Evolutionary conservation across 108 stramenopile species (phyloP), one percentile per base, ranked within the genome.

Genomic region (Cyclotella choctawhatcheeana): DNA sequence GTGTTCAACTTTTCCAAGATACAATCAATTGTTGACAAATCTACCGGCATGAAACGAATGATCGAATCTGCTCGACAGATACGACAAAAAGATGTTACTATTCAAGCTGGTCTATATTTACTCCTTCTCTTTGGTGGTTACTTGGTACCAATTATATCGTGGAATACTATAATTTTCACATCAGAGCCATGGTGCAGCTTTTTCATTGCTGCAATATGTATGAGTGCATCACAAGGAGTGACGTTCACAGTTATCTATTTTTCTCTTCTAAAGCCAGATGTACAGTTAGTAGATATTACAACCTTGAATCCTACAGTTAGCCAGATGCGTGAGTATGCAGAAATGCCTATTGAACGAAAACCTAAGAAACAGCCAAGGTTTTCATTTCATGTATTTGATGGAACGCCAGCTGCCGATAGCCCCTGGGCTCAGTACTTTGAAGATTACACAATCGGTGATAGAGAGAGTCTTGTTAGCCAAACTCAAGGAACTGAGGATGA

Each of bases 341-440:
- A 51, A 14, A 32, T 10, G n/a, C 27, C 48, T 10, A n/a, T n/a
- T n/a, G n/a, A n/a, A n/a, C 52, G 34, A 72, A 44, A 24, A 37
- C 29, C 24, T 5, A 44, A 31, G 35, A 55, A 50, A 1, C 18
- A 37, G 32, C 18, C 26, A 6, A 32, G 18, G 17, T 24, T 45
- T 33, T 58, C 72, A 3, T 73, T 73, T 54, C 17, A 27, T 24
- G 64, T 73, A 16, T 73, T 73, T 73, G 72, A 73, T 73, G 72
- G 72, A n/a, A 26, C 25, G 26, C 72, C 72, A 6, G 63, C 62
- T 0, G 72, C 64, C 21, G 72, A 73, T 26, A 64, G 62, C 24
- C 72, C 72, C 0, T 73, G 62, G 62, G 72, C 72, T n/a, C 26
- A 35, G 24, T 60, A 25, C 24, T 58, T 71, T 3, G 69, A 60